Percentiles rank a stretch among this genome's conserved stretches.
Conservation (phyloP, 495 filamentous ascomycete species). For the Penicillium nucicola region DNA sequence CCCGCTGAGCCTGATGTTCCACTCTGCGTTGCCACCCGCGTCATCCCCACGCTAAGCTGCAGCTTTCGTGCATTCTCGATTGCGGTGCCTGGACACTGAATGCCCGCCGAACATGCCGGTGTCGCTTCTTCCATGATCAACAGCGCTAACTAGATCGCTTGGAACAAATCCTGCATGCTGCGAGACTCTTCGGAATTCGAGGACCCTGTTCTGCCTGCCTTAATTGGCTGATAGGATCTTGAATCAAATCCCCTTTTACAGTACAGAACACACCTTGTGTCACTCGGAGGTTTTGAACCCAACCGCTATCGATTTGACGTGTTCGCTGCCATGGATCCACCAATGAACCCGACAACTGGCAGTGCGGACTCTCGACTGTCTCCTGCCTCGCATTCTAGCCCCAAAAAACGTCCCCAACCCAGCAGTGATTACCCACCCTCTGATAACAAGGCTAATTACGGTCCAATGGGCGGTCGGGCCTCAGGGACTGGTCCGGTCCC, state of each 20-base stretch:
- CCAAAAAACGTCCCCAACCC: constrained; percentile 9
- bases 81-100: constrained; percentile 10
- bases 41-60: constrained; percentile 17
- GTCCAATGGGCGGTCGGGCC: constrained; percentile 19
- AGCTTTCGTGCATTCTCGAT: not conserved
- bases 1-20: constrained; percentile 12
- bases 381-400: constrained; percentile 11
- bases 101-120: constrained; percentile 8
- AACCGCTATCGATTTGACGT: not conserved
- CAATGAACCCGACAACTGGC: constrained; percentile 13
- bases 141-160: constrained; percentile 5
- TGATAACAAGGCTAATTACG: constrained; percentile 18
- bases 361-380: constrained; percentile 6
- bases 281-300: not conserved
- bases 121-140: constrained; percentile 4
- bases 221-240: constrained; percentile 1
- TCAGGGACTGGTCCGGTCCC: constrained; percentile 12
- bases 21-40: constrained; percentile 24
- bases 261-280: not conserved
- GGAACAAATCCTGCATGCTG: not conserved
- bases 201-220: not conserved
- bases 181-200: not conserved
- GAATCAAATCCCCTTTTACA: not conserved
- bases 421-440: constrained; percentile 21
- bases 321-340: constrained; percentile 14